phyloP scores from a whole-genome alignment of 352 stramenopile genomes.

The Phytophthora brassicae region DNA sequence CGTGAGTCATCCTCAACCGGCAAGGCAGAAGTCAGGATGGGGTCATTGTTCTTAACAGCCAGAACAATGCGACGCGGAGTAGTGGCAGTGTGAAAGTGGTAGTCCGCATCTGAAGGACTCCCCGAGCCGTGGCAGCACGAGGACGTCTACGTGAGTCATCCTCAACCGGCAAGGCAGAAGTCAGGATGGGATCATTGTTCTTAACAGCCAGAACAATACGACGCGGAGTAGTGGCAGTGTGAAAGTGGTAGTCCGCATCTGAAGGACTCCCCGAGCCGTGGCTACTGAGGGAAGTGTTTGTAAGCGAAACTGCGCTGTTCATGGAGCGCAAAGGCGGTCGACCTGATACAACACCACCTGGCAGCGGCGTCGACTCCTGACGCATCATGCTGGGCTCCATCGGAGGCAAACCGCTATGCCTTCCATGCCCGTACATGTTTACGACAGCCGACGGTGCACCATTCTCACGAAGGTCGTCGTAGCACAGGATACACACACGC shows the following conservation, averaged over 20 bases:
- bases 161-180: too few relatives aligned
- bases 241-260: conserved; percentile 30
- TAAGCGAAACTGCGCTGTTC: conserved; percentile 40
- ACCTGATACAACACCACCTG: not conserved
- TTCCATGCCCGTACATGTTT: conserved; percentile 60
- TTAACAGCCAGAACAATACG: conserved; percentile 15
- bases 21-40: conserved; percentile 27
- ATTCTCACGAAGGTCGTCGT: conserved; percentile 74
- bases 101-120: conserved; percentile 34
- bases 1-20: conserved; percentile 39
- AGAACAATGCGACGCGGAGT: conserved; percentile 18
- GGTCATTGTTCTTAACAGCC: conserved; percentile 14
- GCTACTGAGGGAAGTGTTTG: conserved; percentile 31
- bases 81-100: conserved; percentile 21
- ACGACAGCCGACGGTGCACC: conserved; percentile 75
- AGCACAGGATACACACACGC: conserved; percentile 81
- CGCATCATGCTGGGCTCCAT: conserved; percentile 35
- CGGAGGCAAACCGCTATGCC: conserved; percentile 31
- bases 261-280: conserved; percentile 33
- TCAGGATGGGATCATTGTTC: too few relatives aligned
- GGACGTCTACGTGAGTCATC: conserved; percentile 35
- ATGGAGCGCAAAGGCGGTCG: conserved; percentile 39
- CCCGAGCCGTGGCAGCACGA: conserved; percentile 30
- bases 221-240: conserved; percentile 18
- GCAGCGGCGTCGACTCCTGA: conserved; percentile 29